A percentile compares a stretch with the other conserved stretches of the same genome.
These are phyloP conservation scores for Limtongia smithiae DNA, from an alignment of 805 yeast genomes.

Conservation along the genomic window DNA sequence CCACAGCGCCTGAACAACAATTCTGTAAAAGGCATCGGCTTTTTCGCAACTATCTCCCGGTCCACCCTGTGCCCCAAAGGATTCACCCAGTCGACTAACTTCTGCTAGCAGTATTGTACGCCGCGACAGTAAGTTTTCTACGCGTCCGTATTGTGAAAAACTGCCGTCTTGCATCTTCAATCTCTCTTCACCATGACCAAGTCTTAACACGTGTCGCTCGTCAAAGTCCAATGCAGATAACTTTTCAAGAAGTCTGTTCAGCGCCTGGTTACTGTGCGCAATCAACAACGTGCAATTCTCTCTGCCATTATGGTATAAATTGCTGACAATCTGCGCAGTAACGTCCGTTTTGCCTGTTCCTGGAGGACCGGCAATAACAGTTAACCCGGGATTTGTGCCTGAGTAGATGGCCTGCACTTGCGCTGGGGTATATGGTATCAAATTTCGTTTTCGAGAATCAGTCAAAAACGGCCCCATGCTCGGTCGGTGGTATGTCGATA, in stretches of 20 bases:
- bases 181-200: slow-evolving; percentile 32
- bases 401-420: slow-evolving; percentile 35
- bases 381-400: slow-evolving; percentile 45
- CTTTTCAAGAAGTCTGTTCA: slow-evolving; percentile 32
- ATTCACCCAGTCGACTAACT: slow-evolving; percentile 37
- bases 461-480: slow-evolving; percentile 28
- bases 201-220: slow-evolving; percentile 31
- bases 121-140: slow-evolving; percentile 25
- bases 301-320: slow-evolving; percentile 30
- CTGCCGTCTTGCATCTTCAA: slow-evolving; percentile 18
- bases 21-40: slow-evolving; percentile 37
- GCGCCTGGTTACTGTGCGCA: slow-evolving; percentile 32
- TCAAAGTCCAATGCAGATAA: slow-evolving; percentile 30
- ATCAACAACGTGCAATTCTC: slow-evolving; percentile 36
- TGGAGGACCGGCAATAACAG: slow-evolving; percentile 72
- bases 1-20: slow-evolving; percentile 32
- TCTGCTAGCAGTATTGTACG: slow-evolving; percentile 25
- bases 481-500: slow-evolving; percentile 14
- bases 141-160: slow-evolving; percentile 26
- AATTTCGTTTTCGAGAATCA: slow-evolving; percentile 18
- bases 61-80: slow-evolving; percentile 37
- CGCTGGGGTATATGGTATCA: slow-evolving; percentile 25
- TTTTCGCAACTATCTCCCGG: slow-evolving; percentile 42
- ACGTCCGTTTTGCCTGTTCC: slow-evolving; percentile 61
- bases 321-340: slow-evolving; percentile 32